Percentiles rank a stretch among this genome's conserved stretches.
Evolutionary conservation across 2,329 filamentous ascomycete genomes (phyloP).

Genomic region (Sporothrix globosa): DNA sequence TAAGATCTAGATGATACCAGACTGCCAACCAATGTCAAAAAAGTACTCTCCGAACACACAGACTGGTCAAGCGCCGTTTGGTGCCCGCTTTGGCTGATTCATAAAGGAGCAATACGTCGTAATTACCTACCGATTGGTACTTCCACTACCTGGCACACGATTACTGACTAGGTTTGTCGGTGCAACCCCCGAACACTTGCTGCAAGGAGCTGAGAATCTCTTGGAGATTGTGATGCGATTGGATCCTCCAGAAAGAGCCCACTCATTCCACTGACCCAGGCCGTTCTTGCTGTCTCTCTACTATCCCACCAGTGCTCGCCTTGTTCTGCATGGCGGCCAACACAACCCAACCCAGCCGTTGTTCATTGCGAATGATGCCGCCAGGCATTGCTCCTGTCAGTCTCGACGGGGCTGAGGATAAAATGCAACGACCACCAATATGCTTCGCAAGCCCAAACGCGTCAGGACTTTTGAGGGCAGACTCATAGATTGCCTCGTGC

Average conservation of each 20-base stretch:
- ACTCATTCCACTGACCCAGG: neutral
- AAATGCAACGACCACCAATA: too few species aligned
- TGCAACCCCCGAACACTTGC: neutral
- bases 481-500: neutral
- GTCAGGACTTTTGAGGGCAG: neutral
- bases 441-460: neutral
- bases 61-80: neutral
- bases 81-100: too few species aligned
- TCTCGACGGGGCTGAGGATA: too few species aligned
- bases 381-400: too few species aligned
- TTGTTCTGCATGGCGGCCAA: neutral
- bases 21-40: too few species aligned
- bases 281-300: neutral
- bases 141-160: neutral
- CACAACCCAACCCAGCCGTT: too few species aligned
- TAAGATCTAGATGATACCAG: conserved; percentile 1
- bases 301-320: neutral
- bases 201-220: conserved; percentile 17
- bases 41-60: neutral
- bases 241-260: neutral
- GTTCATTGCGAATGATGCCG: too few species aligned
- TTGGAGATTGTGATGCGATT: conserved; percentile 22
- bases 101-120: too few species aligned
- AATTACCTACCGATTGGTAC: conserved; percentile 3
- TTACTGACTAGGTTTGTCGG: neutral